Conservation (phyloP, 2,329 filamentous ascomycete species). For the Ceratocystis cacaofunesta region DNA sequence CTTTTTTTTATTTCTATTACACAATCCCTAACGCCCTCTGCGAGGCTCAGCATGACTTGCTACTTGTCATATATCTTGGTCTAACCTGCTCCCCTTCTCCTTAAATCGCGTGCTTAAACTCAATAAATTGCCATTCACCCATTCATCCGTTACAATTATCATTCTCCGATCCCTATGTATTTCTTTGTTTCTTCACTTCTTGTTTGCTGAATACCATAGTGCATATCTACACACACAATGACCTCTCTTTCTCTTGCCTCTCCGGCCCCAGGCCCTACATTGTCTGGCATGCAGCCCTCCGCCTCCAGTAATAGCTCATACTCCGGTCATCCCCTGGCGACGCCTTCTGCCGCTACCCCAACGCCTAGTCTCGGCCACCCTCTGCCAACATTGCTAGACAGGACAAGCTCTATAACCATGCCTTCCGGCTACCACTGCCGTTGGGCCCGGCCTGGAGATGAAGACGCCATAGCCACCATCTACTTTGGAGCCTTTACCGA, state of each 20-base stretch:
- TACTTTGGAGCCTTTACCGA: conserved; percentile 14
- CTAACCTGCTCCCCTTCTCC: too few relatives aligned
- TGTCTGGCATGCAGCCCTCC: background rate
- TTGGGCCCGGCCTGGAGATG: conserved; percentile 10
- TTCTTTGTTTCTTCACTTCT: too few relatives aligned
- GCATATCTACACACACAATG: background rate
- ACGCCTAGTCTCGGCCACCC: background rate
- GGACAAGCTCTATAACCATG: background rate
- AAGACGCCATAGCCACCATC: conserved; percentile 11
- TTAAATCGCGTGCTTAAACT: too few relatives aligned
- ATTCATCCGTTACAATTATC: too few relatives aligned
- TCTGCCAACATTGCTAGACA: background rate
- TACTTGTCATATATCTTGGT: too few relatives aligned
- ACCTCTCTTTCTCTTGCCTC: background rate
- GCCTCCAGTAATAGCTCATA: background rate
- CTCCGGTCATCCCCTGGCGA: background rate
- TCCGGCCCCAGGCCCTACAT: background rate
- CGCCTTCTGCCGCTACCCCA: background rate
- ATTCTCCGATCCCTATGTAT: too few relatives aligned
- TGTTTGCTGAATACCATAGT: too few relatives aligned
- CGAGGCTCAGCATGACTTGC: too few relatives aligned
- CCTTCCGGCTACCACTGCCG: conserved; percentile 12
- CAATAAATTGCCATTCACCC: too few relatives aligned
- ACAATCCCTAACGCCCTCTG: too few relatives aligned
- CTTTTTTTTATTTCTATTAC: background rate